phyloP scores from a whole-genome alignment of 2,329 filamentous ascomycete species.

The Exophiala phaeomuriformis region DNA sequence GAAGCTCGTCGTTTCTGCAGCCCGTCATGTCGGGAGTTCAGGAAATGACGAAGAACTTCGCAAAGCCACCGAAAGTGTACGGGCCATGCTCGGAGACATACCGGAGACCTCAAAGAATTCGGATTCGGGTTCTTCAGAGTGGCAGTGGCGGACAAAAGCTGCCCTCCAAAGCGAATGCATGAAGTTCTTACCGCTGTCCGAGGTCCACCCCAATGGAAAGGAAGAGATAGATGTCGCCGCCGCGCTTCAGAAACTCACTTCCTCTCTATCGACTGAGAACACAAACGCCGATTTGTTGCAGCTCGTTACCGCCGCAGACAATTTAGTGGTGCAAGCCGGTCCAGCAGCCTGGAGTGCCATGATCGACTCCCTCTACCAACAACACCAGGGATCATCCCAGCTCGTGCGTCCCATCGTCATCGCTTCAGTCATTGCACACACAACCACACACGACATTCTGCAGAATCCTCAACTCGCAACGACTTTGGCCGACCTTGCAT shows the following conservation, averaged over 20 bases:
- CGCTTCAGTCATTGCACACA: conserved; percentile 5
- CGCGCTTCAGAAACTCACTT: conserved; percentile 6
- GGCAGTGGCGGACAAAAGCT: not conserved
- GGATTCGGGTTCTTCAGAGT: not conserved
- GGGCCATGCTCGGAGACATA: not conserved
- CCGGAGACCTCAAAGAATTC: too few relatives aligned
- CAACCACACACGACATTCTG: conserved; percentile 4
- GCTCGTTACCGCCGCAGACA: conserved; percentile 9
- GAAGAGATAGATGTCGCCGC: not conserved
- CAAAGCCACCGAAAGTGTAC: not conserved
- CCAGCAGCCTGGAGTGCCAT: not conserved
- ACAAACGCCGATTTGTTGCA: conserved; percentile 2
- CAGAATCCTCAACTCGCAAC: conserved; percentile 5
- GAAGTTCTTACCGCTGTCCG: not conserved
- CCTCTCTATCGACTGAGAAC: not conserved
- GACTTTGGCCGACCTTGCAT: conserved; percentile 32
- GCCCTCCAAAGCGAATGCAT: conserved; percentile 3
- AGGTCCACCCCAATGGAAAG: not conserved
- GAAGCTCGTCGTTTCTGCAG: not conserved
- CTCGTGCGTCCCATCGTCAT: conserved; percentile 1
- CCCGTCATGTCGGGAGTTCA: not conserved
- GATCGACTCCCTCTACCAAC: conserved; percentile 2
- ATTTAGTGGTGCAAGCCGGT: conserved; percentile 1
- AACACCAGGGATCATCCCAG: not conserved
- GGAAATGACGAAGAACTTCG: not conserved